A percentile compares a stretch with the other conserved stretches of the same genome.
Evolutionary conservation across 1,284 basidiomycete species (phyloP).

Genomic region (Fomitopsis betulina): DNA sequence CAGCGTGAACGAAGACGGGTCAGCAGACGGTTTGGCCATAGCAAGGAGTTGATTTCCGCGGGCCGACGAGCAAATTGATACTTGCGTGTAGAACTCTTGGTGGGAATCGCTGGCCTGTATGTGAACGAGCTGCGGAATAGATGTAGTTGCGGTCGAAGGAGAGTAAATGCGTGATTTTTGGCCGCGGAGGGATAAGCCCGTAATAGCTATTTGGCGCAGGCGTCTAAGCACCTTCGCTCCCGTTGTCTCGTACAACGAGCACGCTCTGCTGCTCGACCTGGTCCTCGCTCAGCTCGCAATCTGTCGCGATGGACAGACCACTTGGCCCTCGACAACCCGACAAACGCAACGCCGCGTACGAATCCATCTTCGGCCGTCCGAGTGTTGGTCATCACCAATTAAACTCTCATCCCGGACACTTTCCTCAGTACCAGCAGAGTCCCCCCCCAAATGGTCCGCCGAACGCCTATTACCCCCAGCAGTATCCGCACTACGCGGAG

Average conservation of each 20-base stretch:
- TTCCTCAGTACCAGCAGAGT: conserved; percentile 30
- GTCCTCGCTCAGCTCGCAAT: background rate
- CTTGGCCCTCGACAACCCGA: conserved; percentile 67
- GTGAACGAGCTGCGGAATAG: too few species aligned
- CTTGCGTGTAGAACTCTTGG: too few species aligned
- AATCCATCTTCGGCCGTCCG: conserved; percentile 79
- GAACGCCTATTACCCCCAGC: conserved; percentile 27
- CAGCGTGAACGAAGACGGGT: too few species aligned
- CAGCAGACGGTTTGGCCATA: too few species aligned
- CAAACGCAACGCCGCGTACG: conserved; percentile 74
- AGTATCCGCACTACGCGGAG: conserved; percentile 23
- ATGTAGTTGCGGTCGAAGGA: too few species aligned
- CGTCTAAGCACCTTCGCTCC: conserved; percentile 1
- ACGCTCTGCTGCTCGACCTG: conserved; percentile 4
- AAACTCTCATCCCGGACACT: conserved; percentile 20
- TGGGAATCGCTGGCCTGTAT: too few species aligned
- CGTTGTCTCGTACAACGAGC: conserved; percentile 2
- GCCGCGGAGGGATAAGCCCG: background rate
- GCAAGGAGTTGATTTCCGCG: too few species aligned
- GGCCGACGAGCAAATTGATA: too few species aligned
- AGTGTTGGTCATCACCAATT: conserved; percentile 47
- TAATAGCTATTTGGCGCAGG: conserved; percentile 5
- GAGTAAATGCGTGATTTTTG: too few species aligned
- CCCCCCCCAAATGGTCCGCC: conserved; percentile 20
- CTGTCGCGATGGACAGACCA: conserved; percentile 56